phyloP scores from a whole-genome alignment of 2,329 filamentous ascomycete species.

The Bretziella fagacearum region DNA sequence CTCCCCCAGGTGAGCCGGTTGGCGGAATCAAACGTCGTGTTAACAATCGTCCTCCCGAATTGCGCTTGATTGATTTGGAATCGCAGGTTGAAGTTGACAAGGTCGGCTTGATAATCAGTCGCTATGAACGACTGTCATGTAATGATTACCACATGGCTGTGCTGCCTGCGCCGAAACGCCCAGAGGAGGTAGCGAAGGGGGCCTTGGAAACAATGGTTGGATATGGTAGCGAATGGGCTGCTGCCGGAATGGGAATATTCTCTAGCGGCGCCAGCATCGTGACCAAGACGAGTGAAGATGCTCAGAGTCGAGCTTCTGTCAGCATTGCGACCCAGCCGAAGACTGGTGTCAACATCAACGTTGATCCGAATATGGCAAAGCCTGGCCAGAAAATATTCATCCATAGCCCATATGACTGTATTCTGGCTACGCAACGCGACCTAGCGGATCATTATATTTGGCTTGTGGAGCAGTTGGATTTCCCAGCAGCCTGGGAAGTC shows the following conservation, averaged over 20 bases:
- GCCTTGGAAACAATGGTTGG: constrained; percentile 61
- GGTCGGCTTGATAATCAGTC: constrained; percentile 68
- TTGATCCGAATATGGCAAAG: constrained; percentile 37
- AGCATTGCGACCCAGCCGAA: constrained; percentile 20
- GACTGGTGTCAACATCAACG: constrained; percentile 16
- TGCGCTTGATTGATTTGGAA: constrained; percentile 76
- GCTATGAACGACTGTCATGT: constrained; percentile 70
- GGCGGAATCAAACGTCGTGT: constrained; percentile 48
- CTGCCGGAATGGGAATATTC: constrained; percentile 73
- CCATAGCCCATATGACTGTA: constrained; percentile 89
- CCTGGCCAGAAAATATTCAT: constrained; percentile 65
- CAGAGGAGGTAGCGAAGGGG: constrained; percentile 35
- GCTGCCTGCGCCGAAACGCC: constrained; percentile 49
- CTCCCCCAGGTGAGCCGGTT: constrained; percentile 42
- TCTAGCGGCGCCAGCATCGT: constrained; percentile 55
- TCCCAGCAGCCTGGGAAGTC: constrained; percentile 75
- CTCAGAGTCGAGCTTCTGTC: constrained; percentile 21
- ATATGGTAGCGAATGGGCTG: constrained; percentile 65
- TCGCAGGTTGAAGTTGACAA: constrained; percentile 79
- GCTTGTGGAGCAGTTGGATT: constrained; percentile 67
- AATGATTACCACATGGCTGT: constrained; percentile 85
- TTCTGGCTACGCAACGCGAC: constrained; percentile 79
- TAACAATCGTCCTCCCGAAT: constrained; percentile 70
- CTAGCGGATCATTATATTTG: constrained; percentile 70
- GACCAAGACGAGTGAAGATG: constrained; percentile 44